phyloP scores from a whole-genome alignment of 805 yeast genomes.

The Ogataea minuta region DNA sequence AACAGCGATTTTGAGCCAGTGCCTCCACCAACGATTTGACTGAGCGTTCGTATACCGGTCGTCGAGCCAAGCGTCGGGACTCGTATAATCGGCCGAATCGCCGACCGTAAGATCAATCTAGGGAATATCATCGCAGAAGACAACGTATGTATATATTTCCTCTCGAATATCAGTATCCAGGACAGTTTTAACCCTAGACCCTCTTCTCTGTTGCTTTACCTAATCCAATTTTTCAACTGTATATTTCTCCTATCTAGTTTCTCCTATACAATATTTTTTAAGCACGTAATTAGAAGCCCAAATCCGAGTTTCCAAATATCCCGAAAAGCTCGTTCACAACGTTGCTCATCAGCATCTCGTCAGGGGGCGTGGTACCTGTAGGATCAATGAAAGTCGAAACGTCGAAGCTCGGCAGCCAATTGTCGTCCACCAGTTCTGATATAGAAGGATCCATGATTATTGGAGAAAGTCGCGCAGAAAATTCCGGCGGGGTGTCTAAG shows the following conservation, averaged over 20 bases:
- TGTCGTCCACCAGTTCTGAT: constrained; percentile 21
- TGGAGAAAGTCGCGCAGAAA: neutral
- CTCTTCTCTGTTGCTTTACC: too few relatives aligned
- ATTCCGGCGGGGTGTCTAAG: neutral
- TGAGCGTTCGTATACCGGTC: neutral
- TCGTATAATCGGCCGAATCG: neutral
- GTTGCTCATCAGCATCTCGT: constrained; percentile 2
- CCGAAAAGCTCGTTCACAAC: constrained; percentile 20
- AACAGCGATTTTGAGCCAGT: too few relatives aligned
- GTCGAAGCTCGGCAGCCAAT: constrained; percentile 26
- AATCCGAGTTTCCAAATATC: constrained; percentile 14
- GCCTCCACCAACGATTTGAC: neutral
- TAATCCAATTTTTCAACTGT: neutral
- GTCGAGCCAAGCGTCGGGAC: neutral
- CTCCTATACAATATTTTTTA: neutral
- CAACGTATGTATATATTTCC: neutral
- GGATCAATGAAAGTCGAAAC: constrained; percentile 12
- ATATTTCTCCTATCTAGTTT: constrained; percentile 2
- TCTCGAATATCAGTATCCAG: neutral
- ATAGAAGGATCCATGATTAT: constrained; percentile 4
- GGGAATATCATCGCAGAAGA: neutral
- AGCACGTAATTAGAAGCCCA: constrained; percentile 6
- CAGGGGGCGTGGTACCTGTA: constrained; percentile 6
- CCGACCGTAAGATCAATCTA: neutral
- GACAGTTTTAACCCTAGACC: neutral